These are phyloP conservation scores for Coemansia sp. DNA, from an alignment of 192 early-diverging fungal species.

Conservation along the genomic window DNA sequence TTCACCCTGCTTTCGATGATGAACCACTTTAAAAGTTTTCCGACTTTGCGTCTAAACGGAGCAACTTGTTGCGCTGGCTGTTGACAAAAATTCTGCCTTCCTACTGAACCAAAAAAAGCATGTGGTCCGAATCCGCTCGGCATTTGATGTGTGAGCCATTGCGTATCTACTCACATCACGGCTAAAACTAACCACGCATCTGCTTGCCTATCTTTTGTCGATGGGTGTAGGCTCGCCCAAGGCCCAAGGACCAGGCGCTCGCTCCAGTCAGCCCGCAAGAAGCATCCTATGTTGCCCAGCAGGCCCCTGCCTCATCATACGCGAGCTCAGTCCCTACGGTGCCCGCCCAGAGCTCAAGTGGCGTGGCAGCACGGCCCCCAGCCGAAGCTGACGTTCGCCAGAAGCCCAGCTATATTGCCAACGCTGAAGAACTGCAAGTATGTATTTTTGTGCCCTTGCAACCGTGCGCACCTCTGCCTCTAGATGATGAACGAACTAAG, in stretches of 20 bases:
- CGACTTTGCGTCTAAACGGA: conserved; percentile 39
- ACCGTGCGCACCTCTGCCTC: too few species aligned
- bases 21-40: conserved; percentile 42
- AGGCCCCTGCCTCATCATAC: too few species aligned
- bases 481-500: conserved; percentile 24
- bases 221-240: too few species aligned
- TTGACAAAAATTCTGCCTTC: conserved; percentile 56
- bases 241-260: too few species aligned
- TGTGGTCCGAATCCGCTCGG: too few species aligned
- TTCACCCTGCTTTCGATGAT: conserved; percentile 15
- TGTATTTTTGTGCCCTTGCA: background rate
- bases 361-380: conserved; percentile 6
- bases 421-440: conserved; percentile 12
- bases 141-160: too few species aligned
- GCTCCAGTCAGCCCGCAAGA: too few species aligned
- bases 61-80: conserved; percentile 19
- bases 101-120: conserved; percentile 28
- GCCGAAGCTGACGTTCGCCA: conserved; percentile 7
- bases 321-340: too few species aligned
- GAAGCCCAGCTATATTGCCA: background rate
- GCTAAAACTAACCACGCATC: too few species aligned
- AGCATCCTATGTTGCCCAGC: too few species aligned
- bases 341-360: conserved; percentile 9
- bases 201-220: too few species aligned
- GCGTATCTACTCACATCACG: too few species aligned